These are phyloP conservation scores for Solanum corneliomulleri DNA, from an alignment of 257 asterid genomes.

Conservation along the genomic window DNA sequence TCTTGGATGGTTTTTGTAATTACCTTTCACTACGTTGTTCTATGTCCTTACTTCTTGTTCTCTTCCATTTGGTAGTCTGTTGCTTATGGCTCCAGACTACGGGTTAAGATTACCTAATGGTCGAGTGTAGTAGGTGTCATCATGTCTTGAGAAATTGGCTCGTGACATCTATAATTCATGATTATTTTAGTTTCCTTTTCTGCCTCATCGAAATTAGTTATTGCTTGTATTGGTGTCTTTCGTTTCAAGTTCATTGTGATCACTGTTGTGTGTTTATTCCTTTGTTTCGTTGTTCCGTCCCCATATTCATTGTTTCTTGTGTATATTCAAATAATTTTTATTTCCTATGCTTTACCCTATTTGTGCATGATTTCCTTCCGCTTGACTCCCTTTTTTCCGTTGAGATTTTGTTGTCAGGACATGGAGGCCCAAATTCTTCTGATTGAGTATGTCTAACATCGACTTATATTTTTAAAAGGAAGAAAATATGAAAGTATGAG, in stretches of 20 bases:
- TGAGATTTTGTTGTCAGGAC: neutral
- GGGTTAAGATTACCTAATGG: neutral
- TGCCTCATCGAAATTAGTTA: neutral
- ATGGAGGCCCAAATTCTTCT: neutral
- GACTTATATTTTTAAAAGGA: too few species aligned
- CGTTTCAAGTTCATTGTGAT: neutral
- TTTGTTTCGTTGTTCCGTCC: too few species aligned
- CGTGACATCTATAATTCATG: neutral
- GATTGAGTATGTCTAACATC: neutral
- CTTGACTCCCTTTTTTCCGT: too few species aligned
- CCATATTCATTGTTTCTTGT: neutral
- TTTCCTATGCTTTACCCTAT: neutral
- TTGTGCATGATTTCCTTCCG: neutral
- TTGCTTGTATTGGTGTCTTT: neutral
- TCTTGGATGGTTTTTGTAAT: neutral
- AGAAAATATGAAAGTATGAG: neutral
- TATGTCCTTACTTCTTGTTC: too few species aligned
- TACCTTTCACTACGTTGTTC: neutral
- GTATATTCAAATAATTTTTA: neutral
- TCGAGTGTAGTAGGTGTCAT: neutral
- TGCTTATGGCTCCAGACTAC: neutral
- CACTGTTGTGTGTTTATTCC: neutral
- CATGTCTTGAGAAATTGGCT: neutral
- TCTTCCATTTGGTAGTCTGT: too few species aligned
- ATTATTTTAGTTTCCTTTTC: too few species aligned